Evolutionary conservation across 2,329 filamentous ascomycete species (phyloP), one percentile per base, ranked within the genome.

Genomic region (Aspergillus sp.): DNA sequence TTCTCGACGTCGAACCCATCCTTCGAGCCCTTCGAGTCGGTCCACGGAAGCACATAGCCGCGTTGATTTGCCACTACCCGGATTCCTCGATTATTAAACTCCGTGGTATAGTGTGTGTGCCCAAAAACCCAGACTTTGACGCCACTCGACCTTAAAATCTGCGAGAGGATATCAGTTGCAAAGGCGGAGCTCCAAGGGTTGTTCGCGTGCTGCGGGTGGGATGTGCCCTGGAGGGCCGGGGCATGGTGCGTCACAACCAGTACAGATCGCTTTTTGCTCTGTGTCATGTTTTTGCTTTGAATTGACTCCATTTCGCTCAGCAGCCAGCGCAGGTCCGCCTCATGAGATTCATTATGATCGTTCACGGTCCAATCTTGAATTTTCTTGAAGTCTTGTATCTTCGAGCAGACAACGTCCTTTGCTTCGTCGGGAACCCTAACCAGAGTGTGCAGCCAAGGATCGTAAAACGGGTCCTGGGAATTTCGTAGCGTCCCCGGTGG

Each of bases 381-480:
- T 29, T 78, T 77, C 26, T 78, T 73, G 55, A 85, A 87, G 68
- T 88, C 85, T 18, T 77, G 79, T 10, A 87, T 74, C 59, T 75
- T 81, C 32, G 70, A 69, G 26, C 71, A 50, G 14, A 87, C 80
- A 4, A 78, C 65, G 0, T 69, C 68, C 12, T 65, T 71, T 5
- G 74, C 72, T 6, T 77, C 70, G 0, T 74, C 61, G 0, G 81
- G 75, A 6, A 88, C 77, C 0, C 71, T 63, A 1, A 85, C 81
- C 84, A 86, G 0, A 88, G 75, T 2, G 84, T 85, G 62, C 83
- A 86, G 6, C 85, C 85, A 2, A 87, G 70, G 2, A 87, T 71
- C 2, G 79, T 83, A 16, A 85, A 55, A 29, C 67, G 67, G 0
- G 79, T 59, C 0, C 49, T 57, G 7, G 65, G 63, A 6, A 75